These are phyloP conservation scores for Colletotrichum noveboracense DNA, from an alignment of 2,329 filamentous ascomycete species.

Conservation along the genomic window DNA sequence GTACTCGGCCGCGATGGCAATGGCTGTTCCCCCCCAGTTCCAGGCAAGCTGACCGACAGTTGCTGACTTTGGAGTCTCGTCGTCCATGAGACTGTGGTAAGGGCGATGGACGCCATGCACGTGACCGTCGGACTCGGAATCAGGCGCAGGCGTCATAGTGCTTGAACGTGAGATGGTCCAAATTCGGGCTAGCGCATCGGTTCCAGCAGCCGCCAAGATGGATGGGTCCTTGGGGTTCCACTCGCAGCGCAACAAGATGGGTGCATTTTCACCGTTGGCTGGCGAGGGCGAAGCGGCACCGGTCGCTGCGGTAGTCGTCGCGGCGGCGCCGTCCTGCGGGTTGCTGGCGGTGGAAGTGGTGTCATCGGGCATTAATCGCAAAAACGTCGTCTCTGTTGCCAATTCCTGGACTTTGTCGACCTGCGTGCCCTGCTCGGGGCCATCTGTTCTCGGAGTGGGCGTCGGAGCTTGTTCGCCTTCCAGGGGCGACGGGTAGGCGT, in stretches of 20 bases:
- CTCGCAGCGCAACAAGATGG: constrained; percentile 71
- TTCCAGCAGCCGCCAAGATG: constrained; percentile 70
- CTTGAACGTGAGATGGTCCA: constrained; percentile 67
- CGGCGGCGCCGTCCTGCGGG: constrained; percentile 34
- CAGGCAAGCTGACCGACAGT: constrained; percentile 66
- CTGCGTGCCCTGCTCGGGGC: constrained; percentile 68
- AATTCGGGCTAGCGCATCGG: constrained; percentile 73
- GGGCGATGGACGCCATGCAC: constrained; percentile 46
- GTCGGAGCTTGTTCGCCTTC: constrained; percentile 61
- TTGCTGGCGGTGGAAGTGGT: neutral
- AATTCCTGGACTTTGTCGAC: constrained; percentile 69
- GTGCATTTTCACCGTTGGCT: constrained; percentile 54
- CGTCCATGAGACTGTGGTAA: constrained; percentile 56
- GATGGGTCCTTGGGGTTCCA: constrained; percentile 71
- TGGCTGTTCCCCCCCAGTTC: constrained; percentile 59
- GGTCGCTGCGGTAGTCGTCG: constrained; percentile 37
- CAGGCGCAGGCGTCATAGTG: constrained; percentile 29
- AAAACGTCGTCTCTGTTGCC: constrained; percentile 63
- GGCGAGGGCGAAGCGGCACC: constrained; percentile 32
- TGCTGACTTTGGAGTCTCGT: constrained; percentile 55
- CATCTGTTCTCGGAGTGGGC: constrained; percentile 61
- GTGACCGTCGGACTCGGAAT: constrained; percentile 38
- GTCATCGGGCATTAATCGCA: constrained; percentile 56
- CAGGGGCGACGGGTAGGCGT: constrained; percentile 70
- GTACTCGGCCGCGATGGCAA: constrained; percentile 64